Conservation (phyloP, 352 stramenopile species). For the Pythium apleroticum region DNA sequence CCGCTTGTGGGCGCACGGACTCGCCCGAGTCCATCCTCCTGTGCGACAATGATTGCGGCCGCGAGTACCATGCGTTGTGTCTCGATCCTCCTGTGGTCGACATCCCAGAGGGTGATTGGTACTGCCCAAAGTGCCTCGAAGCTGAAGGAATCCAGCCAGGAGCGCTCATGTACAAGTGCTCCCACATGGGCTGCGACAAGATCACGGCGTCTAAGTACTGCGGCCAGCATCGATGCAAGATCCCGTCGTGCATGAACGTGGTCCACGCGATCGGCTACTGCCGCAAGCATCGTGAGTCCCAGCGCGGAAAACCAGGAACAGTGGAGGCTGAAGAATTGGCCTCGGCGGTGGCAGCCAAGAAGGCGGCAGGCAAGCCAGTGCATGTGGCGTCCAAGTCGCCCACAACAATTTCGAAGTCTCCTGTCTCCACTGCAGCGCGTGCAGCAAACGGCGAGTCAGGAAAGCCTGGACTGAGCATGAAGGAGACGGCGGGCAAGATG, state of each 20-base stretch:
- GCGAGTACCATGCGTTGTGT: conserved; percentile 55
- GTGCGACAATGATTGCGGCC: conserved; percentile 55
- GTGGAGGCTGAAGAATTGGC: not conserved
- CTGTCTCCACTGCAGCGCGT: no score
- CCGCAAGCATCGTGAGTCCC: conserved; percentile 15
- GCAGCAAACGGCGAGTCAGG: not conserved
- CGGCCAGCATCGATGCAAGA: conserved; percentile 34
- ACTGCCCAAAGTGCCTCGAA: conserved; percentile 39
- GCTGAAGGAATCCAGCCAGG: conserved; percentile 27
- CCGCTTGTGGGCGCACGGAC: conserved; percentile 39
- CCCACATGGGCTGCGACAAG: conserved; percentile 33
- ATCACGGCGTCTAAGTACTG: conserved; percentile 46
- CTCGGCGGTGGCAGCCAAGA: not conserved
- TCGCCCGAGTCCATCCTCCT: conserved; percentile 41
- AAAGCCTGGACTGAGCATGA: conserved; percentile 9
- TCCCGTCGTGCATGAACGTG: conserved; percentile 33
- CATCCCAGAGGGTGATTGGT: conserved; percentile 52
- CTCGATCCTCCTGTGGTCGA: conserved; percentile 41
- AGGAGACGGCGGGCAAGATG: conserved; percentile 29
- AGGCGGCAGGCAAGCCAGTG: not conserved
- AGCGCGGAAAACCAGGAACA: not conserved
- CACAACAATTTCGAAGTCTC: not conserved
- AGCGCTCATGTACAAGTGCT: conserved; percentile 37
- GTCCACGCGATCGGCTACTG: conserved; percentile 32
- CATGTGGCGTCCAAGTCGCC: not conserved